Percentiles rank a stretch among this genome's conserved stretches.
phyloP scores from a whole-genome alignment of 768 basidiomycete genomes.

The Leccinum subtestaceum region DNA sequence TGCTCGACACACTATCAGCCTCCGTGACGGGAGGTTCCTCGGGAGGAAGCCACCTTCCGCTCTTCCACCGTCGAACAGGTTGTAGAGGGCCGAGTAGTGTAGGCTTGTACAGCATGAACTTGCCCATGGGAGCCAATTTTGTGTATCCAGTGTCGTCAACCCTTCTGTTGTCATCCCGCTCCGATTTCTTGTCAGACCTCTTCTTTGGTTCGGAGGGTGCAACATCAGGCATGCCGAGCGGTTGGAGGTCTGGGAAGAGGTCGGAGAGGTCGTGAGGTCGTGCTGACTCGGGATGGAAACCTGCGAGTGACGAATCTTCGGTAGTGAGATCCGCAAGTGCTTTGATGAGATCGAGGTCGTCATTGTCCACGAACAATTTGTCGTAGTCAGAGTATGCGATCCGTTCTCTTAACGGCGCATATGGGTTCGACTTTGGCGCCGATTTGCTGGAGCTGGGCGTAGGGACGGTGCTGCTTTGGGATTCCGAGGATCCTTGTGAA shows the following conservation, averaged over 20 bases:
- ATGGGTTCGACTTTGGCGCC: constrained; percentile 42
- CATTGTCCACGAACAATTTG: constrained; percentile 53
- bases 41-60: constrained; percentile 60
- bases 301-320: constrained; percentile 15
- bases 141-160: constrained; percentile 76
- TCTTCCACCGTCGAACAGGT: constrained; percentile 72
- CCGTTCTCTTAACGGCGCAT: constrained; percentile 57
- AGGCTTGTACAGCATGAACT: constrained; percentile 79
- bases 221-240: constrained; percentile 53
- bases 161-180: constrained; percentile 68
- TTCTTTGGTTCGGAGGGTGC: constrained; percentile 39
- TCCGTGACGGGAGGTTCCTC: constrained; percentile 52
- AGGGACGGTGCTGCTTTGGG: constrained; percentile 24
- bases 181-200: constrained; percentile 54
- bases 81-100: constrained; percentile 82
- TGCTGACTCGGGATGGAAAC: constrained; percentile 23
- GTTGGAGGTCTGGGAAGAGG: constrained; percentile 84
- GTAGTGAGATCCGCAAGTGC: constrained; percentile 42
- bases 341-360: constrained; percentile 50
- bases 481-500: constrained; percentile 40
- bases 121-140: constrained; percentile 70
- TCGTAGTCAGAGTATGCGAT: constrained; percentile 46
- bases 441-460: constrained; percentile 34
- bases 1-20: constrained; percentile 36
- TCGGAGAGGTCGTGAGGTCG: constrained; percentile 51